Percentiles rank a stretch among this genome's conserved stretches.
Conservation (phyloP, 306 rosid genomes). For the Corylus heterophylla region DNA sequence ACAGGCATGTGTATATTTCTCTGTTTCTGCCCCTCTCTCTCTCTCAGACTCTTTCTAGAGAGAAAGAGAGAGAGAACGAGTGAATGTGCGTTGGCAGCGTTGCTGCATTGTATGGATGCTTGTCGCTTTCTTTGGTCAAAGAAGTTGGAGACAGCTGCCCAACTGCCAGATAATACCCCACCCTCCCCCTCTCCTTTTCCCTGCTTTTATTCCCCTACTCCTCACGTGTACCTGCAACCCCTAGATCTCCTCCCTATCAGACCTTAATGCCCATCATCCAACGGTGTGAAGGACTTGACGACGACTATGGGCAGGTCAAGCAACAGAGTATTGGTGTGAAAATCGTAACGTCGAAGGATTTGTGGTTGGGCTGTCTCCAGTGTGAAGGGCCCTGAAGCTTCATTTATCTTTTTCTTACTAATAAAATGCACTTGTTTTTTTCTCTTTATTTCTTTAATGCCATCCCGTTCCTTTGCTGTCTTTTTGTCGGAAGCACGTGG, state of each 20-base stretch:
- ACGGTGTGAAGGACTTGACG: not conserved
- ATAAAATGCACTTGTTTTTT: constrained; percentile 2
- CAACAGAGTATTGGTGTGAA: too few relatives aligned
- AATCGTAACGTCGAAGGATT: not conserved
- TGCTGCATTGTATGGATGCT: not conserved
- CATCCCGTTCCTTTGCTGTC: not conserved
- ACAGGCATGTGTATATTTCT: constrained; percentile 16
- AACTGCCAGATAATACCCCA: constrained; percentile 27
- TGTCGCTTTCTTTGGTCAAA: constrained; percentile 32
- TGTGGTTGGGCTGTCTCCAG: not conserved
- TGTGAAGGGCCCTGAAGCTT: not conserved
- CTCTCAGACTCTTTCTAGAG: not conserved
- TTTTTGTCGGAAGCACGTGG: not conserved
- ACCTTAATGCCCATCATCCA: not conserved
- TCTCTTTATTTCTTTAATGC: constrained; percentile 16
- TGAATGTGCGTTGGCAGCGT: not conserved
- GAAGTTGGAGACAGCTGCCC: constrained; percentile 46
- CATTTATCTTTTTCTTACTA: not conserved
- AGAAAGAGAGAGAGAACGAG: not conserved
- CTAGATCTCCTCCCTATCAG: too few relatives aligned
- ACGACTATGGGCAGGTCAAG: not conserved
- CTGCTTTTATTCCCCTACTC: constrained; percentile 2
- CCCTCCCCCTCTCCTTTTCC: not conserved
- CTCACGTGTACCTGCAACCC: not conserved
- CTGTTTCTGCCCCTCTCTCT: not conserved